These are phyloP conservation scores for Yamadazyma ubonensis DNA, from an alignment of 805 yeast genomes.

Conservation along the genomic window DNA sequence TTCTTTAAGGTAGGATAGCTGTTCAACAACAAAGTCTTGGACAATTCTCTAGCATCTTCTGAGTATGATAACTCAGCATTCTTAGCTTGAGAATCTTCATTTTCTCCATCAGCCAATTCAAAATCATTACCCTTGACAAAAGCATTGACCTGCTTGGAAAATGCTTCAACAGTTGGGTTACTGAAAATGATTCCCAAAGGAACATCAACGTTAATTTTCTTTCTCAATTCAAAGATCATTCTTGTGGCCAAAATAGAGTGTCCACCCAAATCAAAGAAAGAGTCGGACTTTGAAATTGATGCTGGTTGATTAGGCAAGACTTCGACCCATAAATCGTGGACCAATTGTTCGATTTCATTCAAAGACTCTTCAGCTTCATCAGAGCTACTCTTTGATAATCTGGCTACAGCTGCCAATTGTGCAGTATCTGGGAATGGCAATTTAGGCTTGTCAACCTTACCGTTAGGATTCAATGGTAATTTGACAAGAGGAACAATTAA, in stretches of 20 bases:
- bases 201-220: conserved; percentile 70
- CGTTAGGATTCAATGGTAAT: conserved; percentile 95
- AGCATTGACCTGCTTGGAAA: conserved; percentile 70
- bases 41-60: conserved; percentile 66
- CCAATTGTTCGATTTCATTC: conserved; percentile 60
- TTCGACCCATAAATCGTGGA: conserved; percentile 81
- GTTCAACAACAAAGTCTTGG: conserved; percentile 37
- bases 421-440: conserved; percentile 91
- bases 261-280: conserved; percentile 97
- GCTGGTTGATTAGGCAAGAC: conserved; percentile 87
- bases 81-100: conserved; percentile 23
- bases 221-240: conserved; percentile 91
- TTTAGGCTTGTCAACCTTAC: conserved; percentile 96
- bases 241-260: conserved; percentile 96
- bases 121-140: conserved; percentile 51
- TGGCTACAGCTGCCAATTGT: conserved; percentile 75
- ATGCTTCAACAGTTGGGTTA: conserved; percentile 77
- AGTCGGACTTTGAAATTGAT: conserved; percentile 70
- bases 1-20: conserved; percentile 46
- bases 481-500: conserved; percentile 82
- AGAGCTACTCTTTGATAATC: conserved; percentile 44
- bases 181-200: conserved; percentile 91
- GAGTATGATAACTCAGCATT: conserved; percentile 49
- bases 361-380: conserved; percentile 50
- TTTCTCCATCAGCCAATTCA: conserved; percentile 32